phyloP scores from a whole-genome alignment of 2,329 filamentous ascomycete species.

The Diaporthe citriasiana region DNA sequence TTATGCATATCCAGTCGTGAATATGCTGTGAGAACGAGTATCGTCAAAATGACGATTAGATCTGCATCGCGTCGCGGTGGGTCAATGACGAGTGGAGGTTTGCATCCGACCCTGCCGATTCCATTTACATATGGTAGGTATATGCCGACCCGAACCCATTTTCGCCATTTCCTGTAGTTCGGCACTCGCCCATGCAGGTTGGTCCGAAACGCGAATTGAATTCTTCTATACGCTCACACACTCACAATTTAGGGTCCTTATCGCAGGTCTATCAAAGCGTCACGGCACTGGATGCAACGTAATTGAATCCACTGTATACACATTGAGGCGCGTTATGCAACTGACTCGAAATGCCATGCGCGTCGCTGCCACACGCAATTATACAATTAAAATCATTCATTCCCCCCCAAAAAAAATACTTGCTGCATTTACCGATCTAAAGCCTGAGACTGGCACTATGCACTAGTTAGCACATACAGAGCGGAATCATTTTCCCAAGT shows the following conservation, averaged over 20 bases:
- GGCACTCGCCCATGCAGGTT: neutral
- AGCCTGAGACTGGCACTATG: neutral
- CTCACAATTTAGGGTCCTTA: too few species aligned
- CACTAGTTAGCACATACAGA: neutral
- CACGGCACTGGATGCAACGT: too few species aligned
- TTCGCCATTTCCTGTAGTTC: neutral
- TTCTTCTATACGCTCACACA: too few species aligned
- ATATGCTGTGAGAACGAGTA: neutral
- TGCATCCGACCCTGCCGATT: neutral
- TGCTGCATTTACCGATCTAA: constrained; percentile 14
- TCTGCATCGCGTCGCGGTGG: constrained; percentile 5
- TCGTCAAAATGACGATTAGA: constrained; percentile 26
- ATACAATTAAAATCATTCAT: too few species aligned
- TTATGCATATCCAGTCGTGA: neutral
- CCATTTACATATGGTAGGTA: neutral
- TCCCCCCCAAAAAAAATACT: too few species aligned
- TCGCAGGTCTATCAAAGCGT: too few species aligned
- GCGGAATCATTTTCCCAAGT: rapidly evolving
- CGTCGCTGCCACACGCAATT: too few species aligned
- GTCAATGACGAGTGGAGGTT: neutral
- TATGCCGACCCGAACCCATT: neutral
- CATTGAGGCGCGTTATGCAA: neutral
- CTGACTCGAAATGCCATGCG: too few species aligned
- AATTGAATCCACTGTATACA: too few species aligned
- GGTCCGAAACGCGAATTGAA: neutral